A percentile compares a stretch with the other conserved stretches of the same genome.
Conservation (phyloP, 2,329 filamentous ascomycete species). For the Botrytis paeoniae region DNA sequence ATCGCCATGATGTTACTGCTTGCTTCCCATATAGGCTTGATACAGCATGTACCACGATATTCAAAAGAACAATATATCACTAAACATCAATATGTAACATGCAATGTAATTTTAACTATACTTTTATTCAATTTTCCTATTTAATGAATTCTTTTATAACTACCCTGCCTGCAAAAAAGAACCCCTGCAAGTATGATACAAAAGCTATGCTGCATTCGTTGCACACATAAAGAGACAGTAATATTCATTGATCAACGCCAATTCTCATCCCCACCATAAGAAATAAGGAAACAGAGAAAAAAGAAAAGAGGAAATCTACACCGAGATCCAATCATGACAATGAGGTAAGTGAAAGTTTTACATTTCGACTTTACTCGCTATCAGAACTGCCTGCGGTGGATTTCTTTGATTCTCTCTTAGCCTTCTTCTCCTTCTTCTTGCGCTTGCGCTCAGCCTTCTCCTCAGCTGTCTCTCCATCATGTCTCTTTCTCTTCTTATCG, state of each 20-base stretch:
- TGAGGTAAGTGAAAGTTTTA: neutral
- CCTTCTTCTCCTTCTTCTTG: slow-evolving; percentile 52
- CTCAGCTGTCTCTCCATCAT: slow-evolving; percentile 71
- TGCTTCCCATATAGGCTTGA: neutral
- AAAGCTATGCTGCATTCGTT: slow-evolving; percentile 14
- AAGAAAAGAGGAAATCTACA: neutral
- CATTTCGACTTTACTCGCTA: slow-evolving; percentile 44
- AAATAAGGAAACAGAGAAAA: slow-evolving; percentile 6
- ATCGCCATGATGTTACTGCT: neutral
- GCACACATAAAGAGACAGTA: slow-evolving; percentile 7
- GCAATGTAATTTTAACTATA: neutral
- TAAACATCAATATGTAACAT: neutral
- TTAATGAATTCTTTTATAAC: slow-evolving; percentile 4
- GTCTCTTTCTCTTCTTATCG: slow-evolving; percentile 76
- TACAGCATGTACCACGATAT: neutral
- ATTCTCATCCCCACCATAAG: slow-evolving; percentile 12
- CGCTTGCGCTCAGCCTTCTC: slow-evolving; percentile 54
- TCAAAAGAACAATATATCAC: neutral
- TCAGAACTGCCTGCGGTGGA: slow-evolving; percentile 43
- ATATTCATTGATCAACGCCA: slow-evolving; percentile 14
- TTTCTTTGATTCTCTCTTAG: slow-evolving; percentile 49
- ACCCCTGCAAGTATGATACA: slow-evolving; percentile 16
- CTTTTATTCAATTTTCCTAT: slow-evolving; percentile 2
- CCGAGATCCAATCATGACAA: slow-evolving; percentile 1
- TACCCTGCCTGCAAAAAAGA: slow-evolving; percentile 14